These are phyloP conservation scores for Barbatosphaeria neglecta DNA, from an alignment of 495 filamentous ascomycete species.

Conservation along the genomic window DNA sequence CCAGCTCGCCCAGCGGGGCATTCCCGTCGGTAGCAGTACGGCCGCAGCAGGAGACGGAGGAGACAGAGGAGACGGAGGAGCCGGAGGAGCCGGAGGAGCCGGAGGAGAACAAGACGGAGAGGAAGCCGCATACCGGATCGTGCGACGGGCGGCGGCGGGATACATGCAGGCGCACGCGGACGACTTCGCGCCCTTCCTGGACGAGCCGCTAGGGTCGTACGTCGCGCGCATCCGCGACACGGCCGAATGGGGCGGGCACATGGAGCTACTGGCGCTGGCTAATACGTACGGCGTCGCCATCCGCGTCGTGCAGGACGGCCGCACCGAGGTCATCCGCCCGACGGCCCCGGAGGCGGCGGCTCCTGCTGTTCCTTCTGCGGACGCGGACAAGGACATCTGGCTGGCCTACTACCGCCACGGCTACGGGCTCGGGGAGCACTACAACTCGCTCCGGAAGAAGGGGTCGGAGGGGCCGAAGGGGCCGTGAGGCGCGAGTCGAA, in stretches of 20 bases:
- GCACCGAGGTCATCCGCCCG: slow-evolving; percentile 61
- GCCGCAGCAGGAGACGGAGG: slow-evolving; percentile 6
- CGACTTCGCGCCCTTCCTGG: slow-evolving; percentile 55
- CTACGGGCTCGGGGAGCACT: slow-evolving; percentile 91
- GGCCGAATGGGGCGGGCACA: slow-evolving; percentile 92
- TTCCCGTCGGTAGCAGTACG: slow-evolving; percentile 25
- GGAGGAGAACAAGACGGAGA: slow-evolving; percentile 2
- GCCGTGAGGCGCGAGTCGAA: no score
- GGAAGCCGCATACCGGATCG: slow-evolving; percentile 34
- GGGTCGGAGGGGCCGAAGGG: no score
- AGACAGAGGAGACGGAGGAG: no score
- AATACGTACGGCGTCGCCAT: slow-evolving; percentile 73
- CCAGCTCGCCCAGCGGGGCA: slow-evolving; percentile 45
- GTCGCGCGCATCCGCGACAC: slow-evolving; percentile 70
- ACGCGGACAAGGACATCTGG: slow-evolving; percentile 50
- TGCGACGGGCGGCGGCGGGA: slow-evolving; percentile 44
- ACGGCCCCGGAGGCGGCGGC: no score
- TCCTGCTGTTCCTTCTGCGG: slow-evolving; percentile 16
- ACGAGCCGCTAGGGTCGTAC: slow-evolving; percentile 67
- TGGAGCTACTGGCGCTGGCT: slow-evolving; percentile 79
- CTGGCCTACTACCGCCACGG: slow-evolving; percentile 89
- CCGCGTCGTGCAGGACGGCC: slow-evolving; percentile 74
- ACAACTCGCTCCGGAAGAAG: slow-evolving; percentile 69
- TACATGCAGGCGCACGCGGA: slow-evolving; percentile 41
- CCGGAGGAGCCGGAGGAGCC: slow-evolving; percentile 9